A percentile compares a stretch with the other conserved stretches of the same genome.
phyloP scores from a whole-genome alignment of 306 rosid genomes.

The Cucurbita pepo region DNA sequence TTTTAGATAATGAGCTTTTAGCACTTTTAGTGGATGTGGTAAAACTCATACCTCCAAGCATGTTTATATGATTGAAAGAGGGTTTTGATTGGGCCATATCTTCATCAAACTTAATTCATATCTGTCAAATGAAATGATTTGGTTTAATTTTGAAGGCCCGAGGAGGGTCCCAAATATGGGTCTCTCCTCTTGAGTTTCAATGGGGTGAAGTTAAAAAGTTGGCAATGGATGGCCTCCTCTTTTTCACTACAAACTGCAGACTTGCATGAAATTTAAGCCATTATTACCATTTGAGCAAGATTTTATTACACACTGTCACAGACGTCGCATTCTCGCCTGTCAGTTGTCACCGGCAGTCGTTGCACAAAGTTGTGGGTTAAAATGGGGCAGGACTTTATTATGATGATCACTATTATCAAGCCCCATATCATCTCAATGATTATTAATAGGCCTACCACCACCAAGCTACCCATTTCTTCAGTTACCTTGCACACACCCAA shows the following conservation, averaged over 20 bases:
- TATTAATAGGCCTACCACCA: neutral
- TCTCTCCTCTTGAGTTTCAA: neutral
- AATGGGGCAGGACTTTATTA: neutral
- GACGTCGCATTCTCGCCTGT: neutral
- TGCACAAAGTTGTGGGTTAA: neutral
- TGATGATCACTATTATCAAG: neutral
- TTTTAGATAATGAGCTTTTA: neutral
- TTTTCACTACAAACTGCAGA: conserved; percentile 4
- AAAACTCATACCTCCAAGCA: conserved; percentile 13
- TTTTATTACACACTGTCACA: neutral
- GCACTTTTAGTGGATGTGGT: neutral
- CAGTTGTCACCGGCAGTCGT: neutral
- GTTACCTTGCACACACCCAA: neutral
- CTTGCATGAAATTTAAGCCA: conserved; percentile 1
- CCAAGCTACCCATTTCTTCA: neutral
- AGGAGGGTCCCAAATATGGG: neutral
- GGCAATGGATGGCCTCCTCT: neutral
- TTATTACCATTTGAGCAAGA: neutral
- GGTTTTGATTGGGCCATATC: conserved; percentile 14
- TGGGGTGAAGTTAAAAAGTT: conserved; percentile 1
- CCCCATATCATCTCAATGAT: conserved; percentile 3
- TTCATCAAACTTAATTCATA: conserved; percentile 19
- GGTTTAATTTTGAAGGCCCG: neutral
- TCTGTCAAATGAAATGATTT: conserved; percentile 32
- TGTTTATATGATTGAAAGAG: conserved; percentile 23